phyloP scores from a whole-genome alignment of 1,284 basidiomycete genomes.

The Neolentinus lepideus region DNA sequence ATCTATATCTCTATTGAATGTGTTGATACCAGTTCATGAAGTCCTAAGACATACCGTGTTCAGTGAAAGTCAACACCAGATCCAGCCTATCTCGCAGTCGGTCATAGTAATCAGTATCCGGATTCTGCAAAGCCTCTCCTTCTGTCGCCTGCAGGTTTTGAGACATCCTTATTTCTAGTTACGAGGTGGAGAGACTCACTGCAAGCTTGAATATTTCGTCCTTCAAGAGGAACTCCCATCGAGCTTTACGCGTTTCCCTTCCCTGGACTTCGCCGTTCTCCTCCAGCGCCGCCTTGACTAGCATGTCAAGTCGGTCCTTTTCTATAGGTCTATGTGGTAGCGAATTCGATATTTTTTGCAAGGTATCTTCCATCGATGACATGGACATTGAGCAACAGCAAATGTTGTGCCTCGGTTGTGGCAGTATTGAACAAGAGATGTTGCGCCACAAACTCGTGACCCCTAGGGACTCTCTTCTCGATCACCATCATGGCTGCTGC shows the following conservation, averaged over 20 bases:
- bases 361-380: background rate
- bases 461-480: background rate
- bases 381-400: background rate
- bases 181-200: background rate
- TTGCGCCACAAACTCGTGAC: background rate
- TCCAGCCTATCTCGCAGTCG: conserved; percentile 60
- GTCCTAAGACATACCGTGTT: conserved; percentile 42
- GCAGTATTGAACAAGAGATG: background rate
- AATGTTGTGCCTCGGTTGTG: background rate
- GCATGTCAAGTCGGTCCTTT: background rate
- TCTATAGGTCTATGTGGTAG: background rate
- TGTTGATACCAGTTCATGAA: conserved; percentile 5
- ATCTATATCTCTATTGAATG: conserved; percentile 23
- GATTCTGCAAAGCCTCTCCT: conserved; percentile 43
- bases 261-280: background rate
- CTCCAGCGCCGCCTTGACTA: background rate
- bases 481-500: background rate
- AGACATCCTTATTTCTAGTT: background rate
- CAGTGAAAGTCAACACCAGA: conserved; percentile 63
- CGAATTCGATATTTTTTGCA: background rate
- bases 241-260: background rate
- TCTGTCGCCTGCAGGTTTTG: conserved; percentile 44
- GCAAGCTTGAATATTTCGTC: conserved; percentile 1
- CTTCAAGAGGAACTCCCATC: conserved; percentile 2
- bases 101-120: conserved; percentile 48